Evolutionary conservation across 768 basidiomycete species (phyloP), one percentile per base, ranked within the genome.

Genomic region (Leucocoprinus birnbaumii): DNA sequence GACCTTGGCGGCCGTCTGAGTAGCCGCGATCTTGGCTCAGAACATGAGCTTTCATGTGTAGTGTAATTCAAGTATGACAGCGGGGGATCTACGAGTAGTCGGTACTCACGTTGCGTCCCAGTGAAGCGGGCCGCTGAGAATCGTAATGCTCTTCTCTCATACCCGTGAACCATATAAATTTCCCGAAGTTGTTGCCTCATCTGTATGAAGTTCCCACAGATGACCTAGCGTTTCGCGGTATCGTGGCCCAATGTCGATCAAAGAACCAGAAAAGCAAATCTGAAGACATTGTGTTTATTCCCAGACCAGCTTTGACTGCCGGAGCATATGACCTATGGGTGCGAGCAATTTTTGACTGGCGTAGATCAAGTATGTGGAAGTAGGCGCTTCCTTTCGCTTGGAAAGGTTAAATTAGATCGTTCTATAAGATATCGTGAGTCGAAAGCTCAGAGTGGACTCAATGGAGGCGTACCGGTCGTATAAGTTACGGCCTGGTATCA

Each of bases 111-210:
- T 31, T 31, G 31, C 11, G 11, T 11, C 31, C 5, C 31, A 31
- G 31, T 5, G 6, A 5, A 11, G 11, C 31, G 31, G 31, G 6
- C 31, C 31, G 31, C 5, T 31, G 6, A 31, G 31, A 11, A 31
- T 31, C n/a, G 11, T 11, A 31, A 31, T 11, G 38, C 9, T 16
- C 38, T 4, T 6, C 38, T 38, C 38, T 5, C 38, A 38, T n/a
- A 35, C 19, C n/a, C n/a, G n/a, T n/a, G n/a, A n/a, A 5, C 21
- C 19, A n/a, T 14, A 53, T 22, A 21, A 22, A 37, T 53, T 46
- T 22, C 52, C 52, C 35, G 52, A 53, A 38, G 21, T 25, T 38
- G 5, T 45, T 53, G 27, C 52, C 43, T 22, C 31, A 45, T 53
- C 35, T 11, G 26, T n/a, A 37, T n/a, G 37, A 1, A 14, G 21